phyloP scores from a whole-genome alignment of 805 yeast species.

The Kuraishia ogatae region DNA sequence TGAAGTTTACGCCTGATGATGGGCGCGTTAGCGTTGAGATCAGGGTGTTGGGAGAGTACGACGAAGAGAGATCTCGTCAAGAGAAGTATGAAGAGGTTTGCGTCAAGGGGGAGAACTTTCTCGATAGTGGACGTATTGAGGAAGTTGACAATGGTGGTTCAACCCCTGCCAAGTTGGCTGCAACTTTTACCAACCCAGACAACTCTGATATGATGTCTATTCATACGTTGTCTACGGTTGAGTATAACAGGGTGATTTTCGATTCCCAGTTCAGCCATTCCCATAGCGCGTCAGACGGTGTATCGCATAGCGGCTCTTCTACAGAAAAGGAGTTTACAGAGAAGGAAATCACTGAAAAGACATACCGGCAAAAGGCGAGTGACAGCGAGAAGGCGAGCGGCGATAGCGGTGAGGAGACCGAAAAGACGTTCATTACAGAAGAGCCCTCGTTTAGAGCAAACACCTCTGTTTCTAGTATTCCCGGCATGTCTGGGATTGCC shows the following conservation, averaged over 20 bases:
- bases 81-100: conserved; percentile 36
- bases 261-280: conserved; percentile 22
- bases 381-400: not conserved
- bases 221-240: conserved; percentile 17
- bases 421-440: not conserved
- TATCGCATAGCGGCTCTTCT: not conserved
- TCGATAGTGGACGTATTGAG: not conserved
- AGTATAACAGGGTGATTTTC: conserved; percentile 33
- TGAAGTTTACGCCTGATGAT: conserved; percentile 87
- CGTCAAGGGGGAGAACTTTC: conserved; percentile 18
- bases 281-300: not conserved
- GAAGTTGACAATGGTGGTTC: not conserved
- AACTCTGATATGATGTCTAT: conserved; percentile 12
- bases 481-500: not conserved
- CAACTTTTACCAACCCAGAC: not conserved
- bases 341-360: not conserved
- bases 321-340: not conserved
- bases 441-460: not conserved
- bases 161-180: not conserved
- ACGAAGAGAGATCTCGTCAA: conserved; percentile 35
- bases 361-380: conserved; percentile 15
- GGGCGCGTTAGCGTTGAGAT: conserved; percentile 68
- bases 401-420: conserved; percentile 1
- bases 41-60: conserved; percentile 64
- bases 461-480: not conserved